Evolutionary conservation across 805 yeast genomes (phyloP), one percentile per base, ranked within the genome.

Genomic region (Myxozyma neotropica): DNA sequence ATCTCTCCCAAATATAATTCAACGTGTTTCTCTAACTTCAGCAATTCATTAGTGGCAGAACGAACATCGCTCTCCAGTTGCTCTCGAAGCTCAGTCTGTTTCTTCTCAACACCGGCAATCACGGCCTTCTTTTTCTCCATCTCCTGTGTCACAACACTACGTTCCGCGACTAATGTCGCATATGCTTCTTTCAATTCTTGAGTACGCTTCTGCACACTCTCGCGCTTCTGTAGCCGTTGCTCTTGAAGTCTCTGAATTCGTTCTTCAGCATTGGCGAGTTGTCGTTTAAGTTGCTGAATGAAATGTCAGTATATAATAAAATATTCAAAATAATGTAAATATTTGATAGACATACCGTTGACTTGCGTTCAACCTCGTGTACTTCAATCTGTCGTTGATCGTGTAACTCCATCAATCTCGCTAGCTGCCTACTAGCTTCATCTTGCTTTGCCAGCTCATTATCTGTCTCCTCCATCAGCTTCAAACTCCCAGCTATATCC

Each of bases 1-100:
- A 84, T 80, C 58, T 82, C 85, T 42, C 72, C 72, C 53, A 83
- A 67, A 66, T 87, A 87, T 55, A 77, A 71, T 59, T 76, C 76
- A 43, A 87, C 76, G 64, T 83, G 87, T 8, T 82, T 75, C 58
- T 82, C 82, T 57, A 87, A 75, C 59, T 79, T 75, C 23, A 82
- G 79, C 55, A 84, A 75, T 66, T 84, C 87, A 52, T 76, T 70
- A 57, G 81, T 82, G 7, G 85, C 77, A 38, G 77, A 80, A 60
- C 80, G 77, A 50, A 80, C 76, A 65, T 86, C 90, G 26, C 68
- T 69, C 52, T 83, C 83, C 61, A 80, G 81, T 15, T 78, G 80
- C 40, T 72, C 71, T 61, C 76, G 73, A 68, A 79, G 67, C 23
- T 72, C 72, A 47, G 70, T 66, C 66, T 59, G 57, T 53, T 74